phyloP scores from a whole-genome alignment of 2,329 filamentous ascomycete species.

The Colletotrichum scovillei region DNA sequence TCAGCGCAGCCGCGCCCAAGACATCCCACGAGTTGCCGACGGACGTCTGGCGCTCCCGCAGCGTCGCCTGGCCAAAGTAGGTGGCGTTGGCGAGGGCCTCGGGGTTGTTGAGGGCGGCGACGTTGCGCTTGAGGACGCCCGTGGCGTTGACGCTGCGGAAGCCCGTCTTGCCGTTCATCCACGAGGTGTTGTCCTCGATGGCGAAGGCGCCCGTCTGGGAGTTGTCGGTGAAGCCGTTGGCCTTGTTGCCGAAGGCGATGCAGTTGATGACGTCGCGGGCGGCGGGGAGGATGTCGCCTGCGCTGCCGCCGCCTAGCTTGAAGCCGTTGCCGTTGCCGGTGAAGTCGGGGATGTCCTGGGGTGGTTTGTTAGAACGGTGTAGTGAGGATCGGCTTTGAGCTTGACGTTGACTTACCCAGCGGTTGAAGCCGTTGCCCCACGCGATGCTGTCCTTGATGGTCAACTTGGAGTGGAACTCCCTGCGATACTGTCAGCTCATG shows the following conservation, averaged over 20 bases:
- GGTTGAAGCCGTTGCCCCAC: constrained; percentile 59
- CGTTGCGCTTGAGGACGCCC: constrained; percentile 28
- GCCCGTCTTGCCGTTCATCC: constrained; percentile 19
- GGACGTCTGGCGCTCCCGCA: constrained; percentile 19
- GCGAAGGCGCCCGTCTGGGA: constrained; percentile 22
- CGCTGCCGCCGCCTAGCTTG: constrained; percentile 55
- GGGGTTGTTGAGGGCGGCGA: constrained; percentile 28
- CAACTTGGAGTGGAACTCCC: constrained; percentile 50
- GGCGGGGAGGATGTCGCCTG: constrained; percentile 48
- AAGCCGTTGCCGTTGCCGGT: constrained; percentile 58
- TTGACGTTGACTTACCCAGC: constrained; percentile 44
- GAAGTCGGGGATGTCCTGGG: constrained; percentile 41
- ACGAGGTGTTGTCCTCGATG: constrained; percentile 27
- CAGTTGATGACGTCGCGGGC: constrained; percentile 56
- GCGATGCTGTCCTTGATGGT: constrained; percentile 56
- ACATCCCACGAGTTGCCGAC: constrained; percentile 28
- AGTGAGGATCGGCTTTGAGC: rapidly evolving
- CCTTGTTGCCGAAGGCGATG: constrained; percentile 56
- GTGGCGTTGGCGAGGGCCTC: constrained; percentile 13
- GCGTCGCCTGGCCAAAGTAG: constrained; percentile 19
- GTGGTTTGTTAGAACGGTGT: not conserved
- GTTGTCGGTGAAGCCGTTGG: constrained; percentile 58
- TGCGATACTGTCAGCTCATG: not conserved
- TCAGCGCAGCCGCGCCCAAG: not conserved
- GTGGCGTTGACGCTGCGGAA: constrained; percentile 32